Base-by-base conservation (phyloP, 805 yeast genomes). In the Candida schatavii region DNA sequence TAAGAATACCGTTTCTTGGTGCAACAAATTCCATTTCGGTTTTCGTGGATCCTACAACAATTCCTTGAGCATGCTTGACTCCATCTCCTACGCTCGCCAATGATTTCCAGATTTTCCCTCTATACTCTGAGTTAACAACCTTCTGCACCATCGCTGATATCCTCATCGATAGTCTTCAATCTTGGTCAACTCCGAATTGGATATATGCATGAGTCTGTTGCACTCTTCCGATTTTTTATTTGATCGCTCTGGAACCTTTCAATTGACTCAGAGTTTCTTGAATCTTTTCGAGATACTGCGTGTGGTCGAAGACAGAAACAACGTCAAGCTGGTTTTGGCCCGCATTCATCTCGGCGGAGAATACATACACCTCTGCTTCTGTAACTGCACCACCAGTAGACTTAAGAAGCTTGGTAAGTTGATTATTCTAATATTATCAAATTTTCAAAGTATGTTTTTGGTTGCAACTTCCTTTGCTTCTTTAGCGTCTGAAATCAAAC, bases 1-100 rank as follows among this genome's bases (percentile, higher is more conserved):
- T 57, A 18, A 88, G 90, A 56, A 78, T 84, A 54, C 96, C 95
- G 18, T 71, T 69, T 42, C 58, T 70, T 1, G 95, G 75, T 17
- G 97, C 80, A 41, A 65, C 72, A 27, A 91, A 95, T 38, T 80
- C 77, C 97, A 91, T 91, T 66, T 91, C 99, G 0, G 98, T 93
- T 74, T 91, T 91, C 99, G 93, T 91, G 42, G 99, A 98, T 65
- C 93, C 99, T 41, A 91, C 87, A 30, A 93, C 88, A 50, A 91
- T 77, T 3, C 88, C 88, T 53, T 88, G 91, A 26, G 90, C 95
- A 35, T 67, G 75, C 40, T 70, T 66, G 21, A 91, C 95, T 4
- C 49, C 64, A 53, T 86, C 93, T 19, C 97, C 97, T 35, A 76
- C 90, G 43, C 74, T 66, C 22, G 85, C 95, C 50, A 89, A 68